Conservation (phyloP, 2,329 filamentous ascomycete genomes). For the Nemania sp. region DNA sequence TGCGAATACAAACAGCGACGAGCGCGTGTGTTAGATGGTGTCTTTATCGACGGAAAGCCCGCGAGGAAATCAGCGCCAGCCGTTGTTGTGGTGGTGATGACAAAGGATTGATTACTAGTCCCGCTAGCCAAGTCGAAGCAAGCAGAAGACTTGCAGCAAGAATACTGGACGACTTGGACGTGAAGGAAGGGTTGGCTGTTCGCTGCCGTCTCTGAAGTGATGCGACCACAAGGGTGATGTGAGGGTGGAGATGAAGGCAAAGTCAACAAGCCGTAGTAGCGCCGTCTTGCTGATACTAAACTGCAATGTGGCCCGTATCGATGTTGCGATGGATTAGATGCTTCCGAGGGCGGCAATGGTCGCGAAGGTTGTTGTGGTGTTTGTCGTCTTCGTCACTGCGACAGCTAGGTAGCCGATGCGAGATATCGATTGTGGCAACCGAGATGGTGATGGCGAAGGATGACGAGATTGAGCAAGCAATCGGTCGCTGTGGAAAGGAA, state of each 20-base stretch:
- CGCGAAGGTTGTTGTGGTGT: neutral
- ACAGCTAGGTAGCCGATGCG: neutral
- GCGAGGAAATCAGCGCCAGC: slow-evolving; percentile 19
- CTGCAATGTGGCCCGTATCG: neutral
- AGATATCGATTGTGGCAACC: slow-evolving; percentile 1
- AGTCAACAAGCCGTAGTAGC: slow-evolving; percentile 6
- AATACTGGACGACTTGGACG: slow-evolving; percentile 5
- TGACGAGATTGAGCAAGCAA: slow-evolving; percentile 10
- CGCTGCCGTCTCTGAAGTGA: neutral
- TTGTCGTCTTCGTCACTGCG: neutral
- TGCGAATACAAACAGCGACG: slow-evolving; percentile 19
- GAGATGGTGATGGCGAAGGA: slow-evolving; percentile 2
- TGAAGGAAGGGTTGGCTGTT: neutral
- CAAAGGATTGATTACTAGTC: slow-evolving; percentile 26
- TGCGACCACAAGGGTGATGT: neutral
- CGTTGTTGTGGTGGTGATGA: slow-evolving; percentile 2
- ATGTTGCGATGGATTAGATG: neutral
- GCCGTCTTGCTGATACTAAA: neutral
- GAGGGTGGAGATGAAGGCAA: neutral
- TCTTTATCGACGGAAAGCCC: slow-evolving; percentile 14
- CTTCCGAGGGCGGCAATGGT: neutral
- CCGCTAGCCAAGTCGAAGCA: slow-evolving; percentile 28
- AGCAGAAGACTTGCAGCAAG: slow-evolving; percentile 28
- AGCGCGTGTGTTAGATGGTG: slow-evolving; percentile 5
- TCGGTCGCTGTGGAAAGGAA: slow-evolving; percentile 4